Percentiles rank a stretch among this genome's conserved stretches.
Conservation (phyloP, 163 green algal species). For the Scenedesmus sp. region DNA sequence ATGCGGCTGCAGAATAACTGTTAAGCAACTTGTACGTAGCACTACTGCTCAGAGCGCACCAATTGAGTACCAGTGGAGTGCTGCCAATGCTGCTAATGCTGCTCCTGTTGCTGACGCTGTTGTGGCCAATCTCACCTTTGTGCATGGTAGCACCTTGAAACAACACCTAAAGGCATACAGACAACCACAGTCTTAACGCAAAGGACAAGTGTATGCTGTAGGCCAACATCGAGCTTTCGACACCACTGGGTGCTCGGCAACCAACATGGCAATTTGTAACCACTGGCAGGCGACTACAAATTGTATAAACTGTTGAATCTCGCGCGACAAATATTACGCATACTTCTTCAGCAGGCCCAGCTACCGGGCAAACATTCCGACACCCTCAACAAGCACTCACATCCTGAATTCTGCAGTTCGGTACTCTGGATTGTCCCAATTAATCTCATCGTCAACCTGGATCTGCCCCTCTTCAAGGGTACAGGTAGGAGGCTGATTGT, state of each 20-base stretch:
- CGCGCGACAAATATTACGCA: background rate
- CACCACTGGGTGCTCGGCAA: background rate
- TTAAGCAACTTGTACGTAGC: background rate
- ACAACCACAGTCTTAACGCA: background rate
- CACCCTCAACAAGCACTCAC: background rate
- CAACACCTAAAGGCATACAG: background rate
- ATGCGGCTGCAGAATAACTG: background rate
- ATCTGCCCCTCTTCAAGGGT: background rate
- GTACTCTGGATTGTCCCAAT: background rate
- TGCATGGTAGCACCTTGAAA: conserved; percentile 1
- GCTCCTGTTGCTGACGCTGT: background rate
- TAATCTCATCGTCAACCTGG: background rate
- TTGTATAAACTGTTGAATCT: background rate
- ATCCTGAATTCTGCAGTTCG: background rate
- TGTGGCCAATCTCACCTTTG: background rate
- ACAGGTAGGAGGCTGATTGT: background rate
- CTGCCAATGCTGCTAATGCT: background rate
- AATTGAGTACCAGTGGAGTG: background rate
- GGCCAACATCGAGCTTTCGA: background rate
- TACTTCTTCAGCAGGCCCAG: background rate
- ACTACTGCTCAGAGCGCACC: background rate
- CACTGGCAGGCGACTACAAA: background rate
- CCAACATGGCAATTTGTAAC: background rate
- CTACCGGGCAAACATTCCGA: background rate
- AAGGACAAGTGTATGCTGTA: background rate